Percentiles rank a stretch among this genome's conserved stretches.
Conservation (phyloP, 768 basidiomycete species). For the Serendipita sp. region DNA sequence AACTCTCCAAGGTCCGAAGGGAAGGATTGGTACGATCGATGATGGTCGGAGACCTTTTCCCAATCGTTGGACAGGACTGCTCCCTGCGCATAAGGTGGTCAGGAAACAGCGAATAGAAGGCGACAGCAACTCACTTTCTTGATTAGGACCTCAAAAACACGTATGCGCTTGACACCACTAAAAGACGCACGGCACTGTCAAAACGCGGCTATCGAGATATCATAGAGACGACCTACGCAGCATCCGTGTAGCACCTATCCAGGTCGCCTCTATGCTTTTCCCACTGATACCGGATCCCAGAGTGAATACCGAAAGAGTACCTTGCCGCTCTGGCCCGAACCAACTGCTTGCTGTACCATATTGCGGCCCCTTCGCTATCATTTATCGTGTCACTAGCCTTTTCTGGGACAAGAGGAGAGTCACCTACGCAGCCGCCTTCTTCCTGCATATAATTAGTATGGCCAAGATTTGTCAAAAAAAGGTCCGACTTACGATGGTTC, state of each 20-base stretch:
- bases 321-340: neutral
- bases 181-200: neutral
- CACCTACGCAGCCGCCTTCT: constrained; percentile 1
- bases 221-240: neutral
- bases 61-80: neutral
- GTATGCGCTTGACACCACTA: neutral
- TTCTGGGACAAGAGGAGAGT: no score
- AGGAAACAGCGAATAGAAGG: neutral
- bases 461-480: neutral
- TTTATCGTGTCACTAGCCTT: no score
- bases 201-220: neutral
- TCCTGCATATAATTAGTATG: neutral
- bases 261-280: neutral
- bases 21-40: no score
- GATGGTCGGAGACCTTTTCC: neutral
- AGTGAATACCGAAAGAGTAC: neutral
- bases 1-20: no score
- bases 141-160: neutral
- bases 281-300: neutral
- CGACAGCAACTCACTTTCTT: neutral
- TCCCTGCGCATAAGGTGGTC: neutral
- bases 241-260: neutral
- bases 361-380: neutral
- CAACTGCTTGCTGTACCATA: neutral
- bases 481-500: neutral